Percentiles rank a stretch among this genome's conserved stretches.
phyloP scores from a whole-genome alignment of 2,329 filamentous ascomycete species.

The Xylariaceae sp. region DNA sequence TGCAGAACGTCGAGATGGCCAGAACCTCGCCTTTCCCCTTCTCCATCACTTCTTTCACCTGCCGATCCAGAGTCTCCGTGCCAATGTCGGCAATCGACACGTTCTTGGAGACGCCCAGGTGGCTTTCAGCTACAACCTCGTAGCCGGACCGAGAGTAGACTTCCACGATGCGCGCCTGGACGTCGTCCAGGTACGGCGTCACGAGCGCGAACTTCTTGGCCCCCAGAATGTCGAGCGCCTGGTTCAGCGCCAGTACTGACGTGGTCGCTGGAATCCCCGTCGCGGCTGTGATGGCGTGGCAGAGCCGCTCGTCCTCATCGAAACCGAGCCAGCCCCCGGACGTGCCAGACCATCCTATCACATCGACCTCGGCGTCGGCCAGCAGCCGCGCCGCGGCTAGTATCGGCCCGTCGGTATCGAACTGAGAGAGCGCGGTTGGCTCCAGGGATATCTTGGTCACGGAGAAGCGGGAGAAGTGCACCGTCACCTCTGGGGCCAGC shows the following conservation, averaged over 20 bases:
- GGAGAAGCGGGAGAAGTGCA: slow-evolving; percentile 39
- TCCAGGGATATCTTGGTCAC: slow-evolving; percentile 35
- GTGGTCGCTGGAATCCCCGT: slow-evolving; percentile 35
- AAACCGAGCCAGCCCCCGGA: slow-evolving; percentile 36
- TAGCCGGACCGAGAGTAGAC: slow-evolving; percentile 31
- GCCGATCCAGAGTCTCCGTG: slow-evolving; percentile 17
- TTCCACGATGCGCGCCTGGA: slow-evolving; percentile 32
- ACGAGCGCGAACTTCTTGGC: slow-evolving; percentile 31
- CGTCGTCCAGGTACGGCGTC: slow-evolving; percentile 37
- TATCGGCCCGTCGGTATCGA: slow-evolving; percentile 22
- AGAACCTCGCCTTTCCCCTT: slow-evolving; percentile 22
- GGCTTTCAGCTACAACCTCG: slow-evolving; percentile 28
- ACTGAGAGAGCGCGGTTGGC: slow-evolving; percentile 27
- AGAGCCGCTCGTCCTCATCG: slow-evolving; percentile 34
- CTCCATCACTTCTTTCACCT: slow-evolving; percentile 24
- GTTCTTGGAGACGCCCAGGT: slow-evolving; percentile 33
- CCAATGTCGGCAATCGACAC: slow-evolving; percentile 31
- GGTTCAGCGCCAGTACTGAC: slow-evolving; percentile 36
- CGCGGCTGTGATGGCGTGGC: slow-evolving; percentile 30
- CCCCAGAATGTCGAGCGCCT: slow-evolving; percentile 23
- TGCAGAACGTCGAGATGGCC: slow-evolving; percentile 38
- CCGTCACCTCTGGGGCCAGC: slow-evolving; percentile 28
- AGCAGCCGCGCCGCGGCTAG: slow-evolving; percentile 30
- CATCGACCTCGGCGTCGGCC: slow-evolving; percentile 32
- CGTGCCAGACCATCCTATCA: slow-evolving; percentile 35